Conservation (phyloP, 352 stramenopile species). For the Aphanomyces cochlioides region DNA sequence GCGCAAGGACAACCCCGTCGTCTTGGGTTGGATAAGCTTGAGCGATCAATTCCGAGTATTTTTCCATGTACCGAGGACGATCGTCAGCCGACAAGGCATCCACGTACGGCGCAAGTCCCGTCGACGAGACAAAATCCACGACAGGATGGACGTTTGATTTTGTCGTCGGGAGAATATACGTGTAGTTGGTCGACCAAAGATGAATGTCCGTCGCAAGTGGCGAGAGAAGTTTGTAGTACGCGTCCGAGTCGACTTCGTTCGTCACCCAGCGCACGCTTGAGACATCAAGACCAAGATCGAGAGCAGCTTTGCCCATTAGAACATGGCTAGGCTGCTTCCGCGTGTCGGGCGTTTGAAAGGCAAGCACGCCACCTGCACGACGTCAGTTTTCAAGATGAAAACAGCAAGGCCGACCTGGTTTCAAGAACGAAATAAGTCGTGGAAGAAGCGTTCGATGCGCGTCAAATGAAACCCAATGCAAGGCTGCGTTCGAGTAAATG, state of each 20-base stretch:
- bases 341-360: constrained; percentile 72
- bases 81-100: constrained; percentile 41
- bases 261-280: constrained; percentile 61
- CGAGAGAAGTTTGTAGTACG: constrained; percentile 71
- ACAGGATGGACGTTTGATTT: constrained; percentile 49
- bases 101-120: constrained; percentile 54
- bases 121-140: constrained; percentile 64
- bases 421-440: constrained; percentile 52
- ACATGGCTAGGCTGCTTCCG: constrained; percentile 54
- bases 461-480: constrained; percentile 63
- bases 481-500: constrained; percentile 67
- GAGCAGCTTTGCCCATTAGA: constrained; percentile 51
- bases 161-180: constrained; percentile 46
- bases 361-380: constrained; percentile 47
- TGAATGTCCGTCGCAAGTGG: constrained; percentile 37
- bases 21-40: constrained; percentile 55
- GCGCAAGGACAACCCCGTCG: constrained; percentile 59
- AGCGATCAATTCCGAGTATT: constrained; percentile 54
- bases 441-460: constrained; percentile 47
- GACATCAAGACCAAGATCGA: constrained; percentile 43
- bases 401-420: constrained; percentile 35
- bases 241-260: constrained; percentile 53
- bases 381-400: background rate
- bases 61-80: constrained; percentile 41
- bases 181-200: constrained; percentile 64